Base-by-base conservation (phyloP, 1,284 basidiomycete species). In the Sanghuangporus sanghuang region DNA sequence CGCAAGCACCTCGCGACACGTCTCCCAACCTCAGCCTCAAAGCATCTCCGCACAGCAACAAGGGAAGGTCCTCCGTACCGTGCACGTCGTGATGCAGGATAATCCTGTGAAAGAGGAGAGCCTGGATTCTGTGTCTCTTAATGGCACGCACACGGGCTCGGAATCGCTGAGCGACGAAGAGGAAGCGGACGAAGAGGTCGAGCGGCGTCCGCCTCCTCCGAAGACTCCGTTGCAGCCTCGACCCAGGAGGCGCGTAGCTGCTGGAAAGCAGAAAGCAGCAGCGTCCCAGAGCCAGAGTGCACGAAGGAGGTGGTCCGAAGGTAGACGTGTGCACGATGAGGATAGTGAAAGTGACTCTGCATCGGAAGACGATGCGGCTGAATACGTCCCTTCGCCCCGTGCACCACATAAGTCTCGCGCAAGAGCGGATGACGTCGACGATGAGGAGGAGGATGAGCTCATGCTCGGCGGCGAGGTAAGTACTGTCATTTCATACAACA, bases 61-160 rank as follows among this genome's bases (percentile, higher is more conserved):
- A 8, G 32, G 53, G 4, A 68, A 68, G 32, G 61, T 80, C 21
- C 73, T 81, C 35, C 76, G 79, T 21, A 78, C 78, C 14, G 80
- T 81, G 18, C 76, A 77, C 5, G 78, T 80, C 38, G 70, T 78
- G 3, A 72, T 81, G 18, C 73, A 81, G 56, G 48, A 38, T 16
- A 72, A 78, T 2, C 79, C 44, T n/a, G 74, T 80, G 44, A 80
- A 81, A 65, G 78, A 81, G 64, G 79, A 81, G 67, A 75, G 74
- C 23, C 61, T 70, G 0, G 75, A 75, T 16, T 54, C 50, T 11
- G 53, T 50, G 11, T 35, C 46, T 11, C 35, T 63, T 8, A 16
- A 21, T 12, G 11, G n/a, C 0, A 35, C n/a, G 2, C 44, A 23
- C 23, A 23, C 55, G 7, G 53, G 61, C 32, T 62, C 61, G 35